These are phyloP conservation scores for Amesomyces nigricolor DNA, from an alignment of 2,329 filamentous ascomycete genomes.

Conservation along the genomic window DNA sequence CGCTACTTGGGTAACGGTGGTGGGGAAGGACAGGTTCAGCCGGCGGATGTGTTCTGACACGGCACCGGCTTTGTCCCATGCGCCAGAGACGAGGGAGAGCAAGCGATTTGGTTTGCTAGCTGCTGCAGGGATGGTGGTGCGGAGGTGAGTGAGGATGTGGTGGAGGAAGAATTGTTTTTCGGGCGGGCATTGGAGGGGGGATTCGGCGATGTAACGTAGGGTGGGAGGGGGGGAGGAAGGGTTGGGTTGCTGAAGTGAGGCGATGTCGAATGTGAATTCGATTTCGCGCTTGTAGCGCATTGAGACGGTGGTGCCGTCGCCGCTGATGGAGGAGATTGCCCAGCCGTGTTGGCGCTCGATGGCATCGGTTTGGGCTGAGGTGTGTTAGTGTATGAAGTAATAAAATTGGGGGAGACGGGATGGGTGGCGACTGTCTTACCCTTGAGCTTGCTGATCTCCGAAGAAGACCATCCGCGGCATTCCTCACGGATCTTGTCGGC, in stretches of 20 bases:
- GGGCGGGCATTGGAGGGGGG: conserved; percentile 50
- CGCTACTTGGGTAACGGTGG: conserved; percentile 38
- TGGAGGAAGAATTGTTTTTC: conserved; percentile 73
- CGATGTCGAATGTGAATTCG: conserved; percentile 65
- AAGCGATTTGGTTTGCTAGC: conserved; percentile 52
- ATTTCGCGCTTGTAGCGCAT: conserved; percentile 69
- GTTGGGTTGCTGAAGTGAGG: conserved; percentile 51
- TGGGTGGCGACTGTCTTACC: too few species aligned
- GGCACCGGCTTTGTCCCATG: conserved; percentile 60
- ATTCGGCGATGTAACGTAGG: conserved; percentile 60
- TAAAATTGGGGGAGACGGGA: too few species aligned
- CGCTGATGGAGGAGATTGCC: conserved; percentile 57
- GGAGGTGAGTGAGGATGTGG: conserved; percentile 61
- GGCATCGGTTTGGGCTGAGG: conserved; percentile 55
- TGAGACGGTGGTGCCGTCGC: conserved; percentile 55
- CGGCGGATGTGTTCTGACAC: conserved; percentile 56
- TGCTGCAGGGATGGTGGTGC: conserved; percentile 38
- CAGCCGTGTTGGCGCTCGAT: conserved; percentile 65
- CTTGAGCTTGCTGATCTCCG: conserved; percentile 75
- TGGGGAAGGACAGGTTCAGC: conserved; percentile 60
- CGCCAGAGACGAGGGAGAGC: conserved; percentile 51
- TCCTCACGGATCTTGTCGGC: conserved; percentile 82
- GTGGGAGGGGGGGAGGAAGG: conserved; percentile 48
- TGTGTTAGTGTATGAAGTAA: not conserved
- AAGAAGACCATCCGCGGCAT: conserved; percentile 80